These are phyloP conservation scores for Hanseniaspora lachancei DNA, from an alignment of 805 yeast species.

Conservation along the genomic window DNA sequence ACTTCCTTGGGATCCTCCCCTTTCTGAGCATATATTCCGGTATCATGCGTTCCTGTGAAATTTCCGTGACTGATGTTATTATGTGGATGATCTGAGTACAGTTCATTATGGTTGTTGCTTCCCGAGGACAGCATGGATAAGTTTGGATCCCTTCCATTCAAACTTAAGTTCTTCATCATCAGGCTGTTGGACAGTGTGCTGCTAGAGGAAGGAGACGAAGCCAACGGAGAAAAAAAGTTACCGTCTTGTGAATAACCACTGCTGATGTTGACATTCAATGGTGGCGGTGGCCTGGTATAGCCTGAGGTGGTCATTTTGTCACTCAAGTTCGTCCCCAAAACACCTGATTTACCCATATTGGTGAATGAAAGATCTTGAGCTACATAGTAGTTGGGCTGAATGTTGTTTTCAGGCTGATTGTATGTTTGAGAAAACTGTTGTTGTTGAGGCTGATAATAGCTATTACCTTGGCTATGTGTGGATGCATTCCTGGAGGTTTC, in stretches of 20 bases:
- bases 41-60: not conserved
- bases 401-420: not conserved
- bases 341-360: not conserved
- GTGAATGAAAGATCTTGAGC: constrained; percentile 7
- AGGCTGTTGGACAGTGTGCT: constrained; percentile 1
- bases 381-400: not conserved
- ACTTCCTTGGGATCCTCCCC: constrained; percentile 20
- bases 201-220: not conserved
- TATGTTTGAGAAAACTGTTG: constrained; percentile 10
- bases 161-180: not conserved
- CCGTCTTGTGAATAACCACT: not conserved
- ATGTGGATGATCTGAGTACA: not conserved
- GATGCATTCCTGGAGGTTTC: constrained; percentile 3
- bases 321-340: not conserved
- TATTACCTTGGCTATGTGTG: not conserved
- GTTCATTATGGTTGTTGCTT: not conserved
- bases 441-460: constrained; percentile 15
- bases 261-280: not conserved
- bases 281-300: constrained; percentile 5
- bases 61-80: not conserved
- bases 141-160: not conserved
- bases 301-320: constrained; percentile 7
- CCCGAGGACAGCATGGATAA: constrained; percentile 13
- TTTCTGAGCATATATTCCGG: constrained; percentile 12
- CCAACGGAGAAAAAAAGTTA: not conserved